Conservation (phyloP, 306 rosid species). For the Astragalus glycyphyllos region DNA sequence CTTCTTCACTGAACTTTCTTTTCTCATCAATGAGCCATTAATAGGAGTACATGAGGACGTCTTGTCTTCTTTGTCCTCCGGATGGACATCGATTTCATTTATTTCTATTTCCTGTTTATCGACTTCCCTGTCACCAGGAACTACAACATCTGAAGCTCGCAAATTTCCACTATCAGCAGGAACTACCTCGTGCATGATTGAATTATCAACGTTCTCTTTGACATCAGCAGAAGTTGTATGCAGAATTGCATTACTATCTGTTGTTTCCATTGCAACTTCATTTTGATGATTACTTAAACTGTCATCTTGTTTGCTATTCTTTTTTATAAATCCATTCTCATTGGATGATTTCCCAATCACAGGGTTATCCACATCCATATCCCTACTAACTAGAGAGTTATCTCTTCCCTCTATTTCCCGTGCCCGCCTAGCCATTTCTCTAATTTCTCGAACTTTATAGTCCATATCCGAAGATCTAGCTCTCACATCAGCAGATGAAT, state of each 20-base stretch:
- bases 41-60: slow-evolving; percentile 33
- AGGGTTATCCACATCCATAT: slow-evolving; percentile 40
- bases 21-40: slow-evolving; percentile 48
- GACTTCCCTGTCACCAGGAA: slow-evolving; percentile 47
- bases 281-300: slow-evolving; percentile 37
- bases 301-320: slow-evolving; percentile 36
- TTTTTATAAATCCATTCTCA: slow-evolving; percentile 41
- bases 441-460: slow-evolving; percentile 66
- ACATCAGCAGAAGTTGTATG: slow-evolving; percentile 37
- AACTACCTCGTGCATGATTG: slow-evolving; percentile 39
- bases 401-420: slow-evolving; percentile 58
- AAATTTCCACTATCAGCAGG: slow-evolving; percentile 35
- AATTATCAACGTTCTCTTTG: slow-evolving; percentile 38
- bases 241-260: slow-evolving; percentile 33
- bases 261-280: slow-evolving; percentile 42
- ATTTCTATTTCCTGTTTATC: slow-evolving; percentile 41
- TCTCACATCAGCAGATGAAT: slow-evolving; percentile 38
- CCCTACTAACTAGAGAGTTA: slow-evolving; percentile 36
- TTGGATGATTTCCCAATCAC: slow-evolving; percentile 41
- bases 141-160: slow-evolving; percentile 43
- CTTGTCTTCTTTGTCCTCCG: slow-evolving; percentile 35
- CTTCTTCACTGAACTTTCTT: slow-evolving; percentile 43
- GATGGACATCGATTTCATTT: slow-evolving; percentile 35
- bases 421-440: slow-evolving; percentile 65
- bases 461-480: slow-evolving; percentile 45